Evolutionary conservation across 352 stramenopile species (phyloP).

Genomic region (Blastocystis sp.): DNA sequence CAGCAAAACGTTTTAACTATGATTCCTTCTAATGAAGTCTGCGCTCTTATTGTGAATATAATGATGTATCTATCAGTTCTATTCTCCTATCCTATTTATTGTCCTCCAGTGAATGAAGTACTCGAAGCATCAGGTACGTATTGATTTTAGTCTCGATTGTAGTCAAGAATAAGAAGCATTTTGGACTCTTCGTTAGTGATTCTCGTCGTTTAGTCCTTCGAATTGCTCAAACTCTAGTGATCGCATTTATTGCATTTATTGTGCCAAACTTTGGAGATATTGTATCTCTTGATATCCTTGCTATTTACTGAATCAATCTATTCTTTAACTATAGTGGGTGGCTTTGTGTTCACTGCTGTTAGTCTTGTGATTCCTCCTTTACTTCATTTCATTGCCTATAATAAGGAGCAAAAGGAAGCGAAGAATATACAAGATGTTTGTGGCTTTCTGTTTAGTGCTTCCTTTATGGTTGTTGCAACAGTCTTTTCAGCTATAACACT

Average conservation of each 20-base stretch:
- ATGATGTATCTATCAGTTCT: conserved; percentile 47
- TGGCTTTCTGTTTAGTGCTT: neutral
- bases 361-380: conserved; percentile 21
- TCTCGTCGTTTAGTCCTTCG: neutral
- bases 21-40: neutral
- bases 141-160: neutral
- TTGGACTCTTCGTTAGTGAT: conserved; percentile 12
- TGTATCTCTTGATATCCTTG: conserved; percentile 59
- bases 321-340: conserved; percentile 14
- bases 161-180: neutral
- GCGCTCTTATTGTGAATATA: conserved; percentile 32
- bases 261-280: conserved; percentile 36
- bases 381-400: conserved; percentile 15
- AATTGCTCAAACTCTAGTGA: conserved; percentile 14
- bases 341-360: conserved; percentile 29
- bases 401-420: neutral
- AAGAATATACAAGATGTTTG: neutral
- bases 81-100: conserved; percentile 51
- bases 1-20: conserved; percentile 61
- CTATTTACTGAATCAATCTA: neutral
- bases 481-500: conserved; percentile 36
- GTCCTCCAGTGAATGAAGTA: conserved; percentile 22
- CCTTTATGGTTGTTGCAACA: conserved; percentile 53
- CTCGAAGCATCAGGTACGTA: neutral
- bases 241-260: neutral